These are phyloP conservation scores for Sphagnum tenellum DNA, from an alignment of 225 moss, liverwort and hornwort species.

Conservation along the genomic window DNA sequence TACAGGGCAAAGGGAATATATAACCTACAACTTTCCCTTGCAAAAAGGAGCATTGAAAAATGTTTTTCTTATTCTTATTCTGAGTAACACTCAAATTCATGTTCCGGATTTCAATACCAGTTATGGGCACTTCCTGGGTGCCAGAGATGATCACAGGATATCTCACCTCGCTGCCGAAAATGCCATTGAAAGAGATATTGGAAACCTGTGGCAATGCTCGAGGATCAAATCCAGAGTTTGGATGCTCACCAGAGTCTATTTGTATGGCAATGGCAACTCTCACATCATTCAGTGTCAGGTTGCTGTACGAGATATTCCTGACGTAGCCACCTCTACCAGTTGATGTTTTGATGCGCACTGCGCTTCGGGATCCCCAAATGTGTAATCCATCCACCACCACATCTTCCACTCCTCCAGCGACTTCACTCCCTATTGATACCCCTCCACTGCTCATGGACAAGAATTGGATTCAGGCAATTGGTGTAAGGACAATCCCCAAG, in stretches of 20 bases:
- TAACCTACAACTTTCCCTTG: constrained; percentile 27
- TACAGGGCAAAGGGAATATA: constrained; percentile 36
- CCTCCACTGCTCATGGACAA: constrained; percentile 36
- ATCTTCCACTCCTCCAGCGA: constrained; percentile 82
- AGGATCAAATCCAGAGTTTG: constrained; percentile 48
- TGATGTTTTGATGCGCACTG: constrained; percentile 77
- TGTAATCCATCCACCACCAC: constrained; percentile 44
- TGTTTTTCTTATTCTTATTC: constrained; percentile 34
- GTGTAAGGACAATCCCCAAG: too few species aligned
- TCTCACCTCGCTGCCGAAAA: constrained; percentile 27
- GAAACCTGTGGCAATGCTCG: constrained; percentile 55
- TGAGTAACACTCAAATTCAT: constrained; percentile 36
- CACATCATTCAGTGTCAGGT: constrained; percentile 51
- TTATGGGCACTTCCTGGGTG: constrained; percentile 23
- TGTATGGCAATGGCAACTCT: constrained; percentile 68
- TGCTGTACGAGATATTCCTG: constrained; percentile 35
- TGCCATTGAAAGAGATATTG: constrained; percentile 44
- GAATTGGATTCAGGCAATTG: too few species aligned
- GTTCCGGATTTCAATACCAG: constrained; percentile 23
- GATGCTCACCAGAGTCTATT: constrained; percentile 74
- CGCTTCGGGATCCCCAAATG: constrained; percentile 59
- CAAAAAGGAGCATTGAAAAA: constrained; percentile 25
- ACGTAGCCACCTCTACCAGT: constrained; percentile 78
- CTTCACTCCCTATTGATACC: constrained; percentile 83
- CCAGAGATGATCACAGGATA: constrained; percentile 28